These are phyloP conservation scores for Haplographium delicatum DNA, from an alignment of 495 filamentous ascomycete species.

Conservation along the genomic window DNA sequence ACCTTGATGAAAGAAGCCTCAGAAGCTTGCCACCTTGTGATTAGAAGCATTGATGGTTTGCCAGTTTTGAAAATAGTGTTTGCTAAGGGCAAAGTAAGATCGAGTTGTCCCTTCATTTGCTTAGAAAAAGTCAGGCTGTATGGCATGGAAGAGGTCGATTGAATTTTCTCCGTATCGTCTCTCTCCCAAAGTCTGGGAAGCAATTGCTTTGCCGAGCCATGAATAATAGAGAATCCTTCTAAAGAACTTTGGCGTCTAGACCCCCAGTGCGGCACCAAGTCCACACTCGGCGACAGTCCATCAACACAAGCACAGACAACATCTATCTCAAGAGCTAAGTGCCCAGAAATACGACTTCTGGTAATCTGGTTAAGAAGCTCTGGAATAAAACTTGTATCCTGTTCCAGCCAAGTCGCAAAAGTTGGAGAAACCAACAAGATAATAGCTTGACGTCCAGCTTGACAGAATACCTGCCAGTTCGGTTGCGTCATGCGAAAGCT, in stretches of 20 bases:
- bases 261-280: neutral
- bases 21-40: conserved; percentile 45
- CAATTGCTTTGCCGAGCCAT: conserved; percentile 23
- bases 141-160: neutral
- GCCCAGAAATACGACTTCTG: neutral
- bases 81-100: conserved; percentile 56
- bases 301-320: conserved; percentile 22
- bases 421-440: conserved; percentile 18
- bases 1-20: conserved; percentile 15
- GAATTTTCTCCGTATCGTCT: neutral
- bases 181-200: conserved; percentile 31
- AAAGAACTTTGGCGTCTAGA: neutral
- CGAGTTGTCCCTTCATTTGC: conserved; percentile 8
- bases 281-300: conserved; percentile 12
- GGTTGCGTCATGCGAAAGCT: neutral
- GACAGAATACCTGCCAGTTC: neutral
- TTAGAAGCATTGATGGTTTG: conserved; percentile 53
- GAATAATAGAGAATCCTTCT: conserved; percentile 38
- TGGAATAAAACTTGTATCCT: conserved; percentile 11
- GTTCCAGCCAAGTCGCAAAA: conserved; percentile 22
- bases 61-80: conserved; percentile 76
- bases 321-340: neutral
- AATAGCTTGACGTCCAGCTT: neutral
- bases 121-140: conserved; percentile 17
- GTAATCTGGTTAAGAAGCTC: conserved; percentile 2